Evolutionary conservation across 345 rosid species (phyloP).

Genomic region (Eucalyptus sp.): DNA sequence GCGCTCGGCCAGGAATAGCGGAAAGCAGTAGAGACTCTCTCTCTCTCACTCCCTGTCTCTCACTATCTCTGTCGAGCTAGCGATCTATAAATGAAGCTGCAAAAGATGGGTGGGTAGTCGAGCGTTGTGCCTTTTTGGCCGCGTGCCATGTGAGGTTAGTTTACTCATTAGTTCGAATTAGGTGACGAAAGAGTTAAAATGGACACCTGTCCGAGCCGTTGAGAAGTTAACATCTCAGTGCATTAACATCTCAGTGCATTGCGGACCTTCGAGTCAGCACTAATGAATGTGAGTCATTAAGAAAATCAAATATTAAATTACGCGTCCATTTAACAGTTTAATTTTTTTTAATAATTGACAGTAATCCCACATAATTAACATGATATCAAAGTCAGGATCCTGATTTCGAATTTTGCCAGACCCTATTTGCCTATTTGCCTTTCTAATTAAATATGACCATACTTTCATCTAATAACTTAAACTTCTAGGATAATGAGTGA

Average conservation of each 20-base stretch:
- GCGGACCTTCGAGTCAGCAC: neutral
- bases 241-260: neutral
- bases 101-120: rapidly evolving
- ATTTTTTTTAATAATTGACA: rapidly evolving
- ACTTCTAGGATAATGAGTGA: no score
- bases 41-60: no score
- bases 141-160: rapidly evolving
- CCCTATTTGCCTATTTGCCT: no score
- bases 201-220: rapidly evolving
- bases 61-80: neutral
- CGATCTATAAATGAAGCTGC: neutral
- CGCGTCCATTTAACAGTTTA: rapidly evolving
- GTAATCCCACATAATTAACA: rapidly evolving
- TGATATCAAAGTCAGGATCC: rapidly evolving
- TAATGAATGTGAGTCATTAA: rapidly evolving
- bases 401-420: rapidly evolving
- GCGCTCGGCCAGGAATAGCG: neutral
- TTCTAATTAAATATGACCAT: no score
- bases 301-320: no score
- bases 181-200: neutral
- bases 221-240: neutral
- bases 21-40: no score
- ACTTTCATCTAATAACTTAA: rapidly evolving
- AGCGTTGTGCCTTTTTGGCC: neutral
- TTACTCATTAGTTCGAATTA: neutral